Conservation (phyloP, 345 rosid species). For the Hibiscus mutabilis region DNA sequence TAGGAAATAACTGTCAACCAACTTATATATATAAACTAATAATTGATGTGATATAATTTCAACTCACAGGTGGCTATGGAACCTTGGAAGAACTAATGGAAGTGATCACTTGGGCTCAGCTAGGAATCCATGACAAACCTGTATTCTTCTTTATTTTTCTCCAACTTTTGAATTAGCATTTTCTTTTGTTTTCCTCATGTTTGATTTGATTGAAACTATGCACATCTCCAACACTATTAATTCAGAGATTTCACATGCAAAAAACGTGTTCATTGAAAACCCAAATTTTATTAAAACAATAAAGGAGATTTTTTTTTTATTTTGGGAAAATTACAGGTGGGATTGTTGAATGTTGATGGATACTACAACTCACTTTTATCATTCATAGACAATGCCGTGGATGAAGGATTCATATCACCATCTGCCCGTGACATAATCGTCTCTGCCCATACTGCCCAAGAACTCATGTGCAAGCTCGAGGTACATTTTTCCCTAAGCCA, state of each 20-base stretch:
- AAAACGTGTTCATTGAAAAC: not conserved
- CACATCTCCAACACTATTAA: not conserved
- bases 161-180: too few species aligned
- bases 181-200: too few species aligned
- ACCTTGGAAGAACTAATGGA: slow-evolving; percentile 70
- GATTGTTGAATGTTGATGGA: slow-evolving; percentile 70
- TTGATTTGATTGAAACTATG: not conserved
- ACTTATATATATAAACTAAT: too few species aligned
- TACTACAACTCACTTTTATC: slow-evolving; percentile 61
- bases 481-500: slow-evolving; percentile 16
- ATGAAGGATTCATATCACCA: slow-evolving; percentile 67
- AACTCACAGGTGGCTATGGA: slow-evolving; percentile 60
- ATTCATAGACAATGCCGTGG: slow-evolving; percentile 79
- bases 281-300: not conserved
- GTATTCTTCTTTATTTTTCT: slow-evolving; percentile 18
- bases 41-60: not conserved
- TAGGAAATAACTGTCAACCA: not conserved
- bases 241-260: not conserved
- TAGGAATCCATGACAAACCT: slow-evolving; percentile 71
- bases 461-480: slow-evolving; percentile 72
- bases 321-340: slow-evolving; percentile 40
- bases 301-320: not conserved
- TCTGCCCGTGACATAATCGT: slow-evolving; percentile 70
- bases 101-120: slow-evolving; percentile 78
- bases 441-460: slow-evolving; percentile 64